A percentile compares a stretch with the other conserved stretches of the same genome.
Conservation (phyloP, 1,284 basidiomycete species). For the Uromyces viciae-fabae region DNA sequence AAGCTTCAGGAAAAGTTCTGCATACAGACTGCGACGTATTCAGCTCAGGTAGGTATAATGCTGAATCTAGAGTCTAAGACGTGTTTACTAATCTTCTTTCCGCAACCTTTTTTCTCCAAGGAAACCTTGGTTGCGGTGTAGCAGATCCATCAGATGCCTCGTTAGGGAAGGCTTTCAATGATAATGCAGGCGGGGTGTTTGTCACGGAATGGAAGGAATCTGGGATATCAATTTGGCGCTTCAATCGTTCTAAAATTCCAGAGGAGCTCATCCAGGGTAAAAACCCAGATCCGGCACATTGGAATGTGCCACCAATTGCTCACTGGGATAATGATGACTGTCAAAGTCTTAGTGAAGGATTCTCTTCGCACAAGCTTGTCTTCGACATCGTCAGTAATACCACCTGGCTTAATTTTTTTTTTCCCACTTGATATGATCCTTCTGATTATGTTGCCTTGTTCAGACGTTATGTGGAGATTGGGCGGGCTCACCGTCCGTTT, state of each 20-base stretch:
- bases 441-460: constrained; percentile 60
- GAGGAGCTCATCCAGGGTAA: constrained; percentile 62
- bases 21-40: constrained; percentile 34
- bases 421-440: constrained; percentile 60
- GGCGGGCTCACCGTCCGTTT: constrained; percentile 65
- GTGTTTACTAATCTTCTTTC: not conserved
- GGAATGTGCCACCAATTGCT: constrained; percentile 62
- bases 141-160: constrained; percentile 60
- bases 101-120: constrained; percentile 46
- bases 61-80: not conserved
- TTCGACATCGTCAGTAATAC: constrained; percentile 60
- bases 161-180: constrained; percentile 71
- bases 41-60: not conserved
- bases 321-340: constrained; percentile 65
- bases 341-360: constrained; percentile 63
- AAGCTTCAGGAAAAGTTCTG: constrained; percentile 50
- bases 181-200: constrained; percentile 68
- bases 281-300: constrained; percentile 63
- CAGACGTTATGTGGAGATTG: constrained; percentile 74
- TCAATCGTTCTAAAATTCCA: constrained; percentile 59
- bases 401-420: constrained; percentile 57
- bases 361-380: constrained; percentile 66
- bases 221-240: constrained; percentile 68
- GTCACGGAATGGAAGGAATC: constrained; percentile 66
- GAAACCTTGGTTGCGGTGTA: constrained; percentile 68